A percentile compares a stretch with the other conserved stretches of the same genome.
phyloP scores from a whole-genome alignment of 495 filamentous ascomycete species.

The Staphylotrichum tortipilum region DNA sequence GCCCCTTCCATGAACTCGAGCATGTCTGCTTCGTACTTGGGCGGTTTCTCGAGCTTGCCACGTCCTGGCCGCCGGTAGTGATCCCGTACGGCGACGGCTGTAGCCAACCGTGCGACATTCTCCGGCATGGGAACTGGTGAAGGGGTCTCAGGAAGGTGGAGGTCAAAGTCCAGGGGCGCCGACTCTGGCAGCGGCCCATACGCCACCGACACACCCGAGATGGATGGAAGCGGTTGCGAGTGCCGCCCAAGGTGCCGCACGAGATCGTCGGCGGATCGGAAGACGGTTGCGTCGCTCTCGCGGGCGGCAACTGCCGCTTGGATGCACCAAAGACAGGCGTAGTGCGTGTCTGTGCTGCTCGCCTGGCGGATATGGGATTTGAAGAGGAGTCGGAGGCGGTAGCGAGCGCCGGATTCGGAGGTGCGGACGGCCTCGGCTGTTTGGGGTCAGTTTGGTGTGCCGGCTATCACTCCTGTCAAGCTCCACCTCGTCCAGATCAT shows the following conservation, averaged over 20 bases:
- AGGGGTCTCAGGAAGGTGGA: conserved; percentile 32
- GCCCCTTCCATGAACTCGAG: conserved; percentile 38
- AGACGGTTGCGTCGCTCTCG: conserved; percentile 34
- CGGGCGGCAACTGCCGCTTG: conserved; percentile 19
- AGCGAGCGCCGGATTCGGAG: conserved; percentile 21
- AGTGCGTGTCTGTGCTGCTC: conserved; percentile 14
- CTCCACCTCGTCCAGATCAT: conserved; percentile 24
- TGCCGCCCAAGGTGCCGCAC: conserved; percentile 29
- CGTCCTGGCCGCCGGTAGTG: conserved; percentile 26
- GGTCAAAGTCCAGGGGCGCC: conserved; percentile 28
- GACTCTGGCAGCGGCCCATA: conserved; percentile 26
- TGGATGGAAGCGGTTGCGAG: conserved; percentile 30
- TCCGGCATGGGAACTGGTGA: conserved; percentile 26
- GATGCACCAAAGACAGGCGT: conserved; percentile 33
- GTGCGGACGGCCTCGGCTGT: conserved; percentile 17
- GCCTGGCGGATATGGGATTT: conserved; percentile 28
- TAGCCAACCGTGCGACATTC: conserved; percentile 22
- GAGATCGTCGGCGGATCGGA: conserved; percentile 24
- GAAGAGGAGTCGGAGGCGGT: conserved; percentile 30
- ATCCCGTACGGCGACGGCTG: conserved; percentile 24
- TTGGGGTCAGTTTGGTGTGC: not conserved
- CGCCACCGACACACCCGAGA: conserved; percentile 28
- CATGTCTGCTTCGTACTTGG: conserved; percentile 27
- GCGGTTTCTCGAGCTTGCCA: conserved; percentile 25
- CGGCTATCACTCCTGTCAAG: conserved; percentile 22